These are phyloP conservation scores for Sphaceloma murrayae DNA, from an alignment of 2,329 filamentous ascomycete species.

Conservation along the genomic window DNA sequence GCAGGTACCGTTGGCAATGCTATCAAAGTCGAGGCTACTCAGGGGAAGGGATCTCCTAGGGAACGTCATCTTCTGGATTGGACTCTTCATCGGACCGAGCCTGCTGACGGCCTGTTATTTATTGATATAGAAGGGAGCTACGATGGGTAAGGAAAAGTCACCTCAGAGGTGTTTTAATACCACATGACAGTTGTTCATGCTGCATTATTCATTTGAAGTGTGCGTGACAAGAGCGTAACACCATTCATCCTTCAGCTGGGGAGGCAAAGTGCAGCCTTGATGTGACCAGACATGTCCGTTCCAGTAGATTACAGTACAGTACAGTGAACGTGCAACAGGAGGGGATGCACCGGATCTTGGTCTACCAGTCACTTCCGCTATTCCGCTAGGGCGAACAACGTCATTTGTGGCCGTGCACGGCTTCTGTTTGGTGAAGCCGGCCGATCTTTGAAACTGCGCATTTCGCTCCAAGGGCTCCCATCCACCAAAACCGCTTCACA, in stretches of 20 bases:
- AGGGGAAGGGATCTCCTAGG: constrained; percentile 54
- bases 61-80: constrained; percentile 69
- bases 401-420: too few relatives aligned
- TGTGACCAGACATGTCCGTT: too few relatives aligned
- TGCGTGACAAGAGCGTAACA: too few relatives aligned
- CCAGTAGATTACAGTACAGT: too few relatives aligned
- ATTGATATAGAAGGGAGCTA: too few relatives aligned
- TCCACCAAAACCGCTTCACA: constrained; percentile 1
- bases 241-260: too few relatives aligned
- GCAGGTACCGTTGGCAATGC: constrained; percentile 59
- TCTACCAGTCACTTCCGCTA: too few relatives aligned
- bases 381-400: too few relatives aligned
- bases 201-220: neutral
- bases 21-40: constrained; percentile 59
- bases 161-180: too few relatives aligned
- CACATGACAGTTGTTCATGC: neutral
- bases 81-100: constrained; percentile 67
- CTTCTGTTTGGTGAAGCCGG: neutral
- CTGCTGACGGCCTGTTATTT: constrained; percentile 46
- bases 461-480: constrained; percentile 2
- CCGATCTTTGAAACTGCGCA: constrained; percentile 6
- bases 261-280: too few relatives aligned
- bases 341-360: neutral
- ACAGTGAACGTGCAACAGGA: too few relatives aligned
- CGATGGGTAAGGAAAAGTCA: too few relatives aligned